Evolutionary conservation across 495 filamentous ascomycete species (phyloP), one percentile per base, ranked within the genome.

Genomic region (Cercophora sp.): DNA sequence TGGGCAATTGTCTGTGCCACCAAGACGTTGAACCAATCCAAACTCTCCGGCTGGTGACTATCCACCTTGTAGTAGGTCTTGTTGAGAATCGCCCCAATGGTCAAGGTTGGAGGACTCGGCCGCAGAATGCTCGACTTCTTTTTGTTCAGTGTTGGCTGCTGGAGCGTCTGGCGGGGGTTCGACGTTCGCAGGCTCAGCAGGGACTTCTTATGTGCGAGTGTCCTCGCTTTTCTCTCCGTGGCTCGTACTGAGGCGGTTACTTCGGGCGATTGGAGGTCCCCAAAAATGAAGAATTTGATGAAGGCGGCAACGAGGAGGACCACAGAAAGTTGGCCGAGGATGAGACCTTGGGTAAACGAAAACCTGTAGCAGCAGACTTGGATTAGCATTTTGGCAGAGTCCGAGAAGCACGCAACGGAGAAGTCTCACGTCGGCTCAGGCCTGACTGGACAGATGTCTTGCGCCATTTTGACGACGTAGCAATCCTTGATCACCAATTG

Each of bases 261-360:
- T 37, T 93, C 91, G 34, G 89, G 80, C 1, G 85, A 86, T 0
- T 92, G 89, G 23, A 88, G 80, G 63, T 98, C 92, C 61, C 93
- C 93, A 61, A 98, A 97, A 69, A 98, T 96, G 83, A 98, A 98
- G 81, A 96, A 98, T 70, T 95, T 96, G 70, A 98, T 98, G 75
- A 98, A 98, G 57, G 85, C 86, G 43, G 89, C 89, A 53, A 97
- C 82, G 49, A 97, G 72, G 23, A 97, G 74, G 3, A 96, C 86
- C 24, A 98, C 85, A 25, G 89, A 93, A 51, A 97, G 77, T 68
- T 98, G 93, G 40, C 93, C 93, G 42, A 96, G 77, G 54, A 98
- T 81, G 58, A 98, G 87, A 22, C 93, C 93, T 70, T 96, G 88
- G 8, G 87, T 92, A 70, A 96, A 96, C 18, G 90, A 91, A 57